These are phyloP conservation scores for Pyrenula massariospora DNA, from an alignment of 495 filamentous ascomycete genomes.

Conservation along the genomic window DNA sequence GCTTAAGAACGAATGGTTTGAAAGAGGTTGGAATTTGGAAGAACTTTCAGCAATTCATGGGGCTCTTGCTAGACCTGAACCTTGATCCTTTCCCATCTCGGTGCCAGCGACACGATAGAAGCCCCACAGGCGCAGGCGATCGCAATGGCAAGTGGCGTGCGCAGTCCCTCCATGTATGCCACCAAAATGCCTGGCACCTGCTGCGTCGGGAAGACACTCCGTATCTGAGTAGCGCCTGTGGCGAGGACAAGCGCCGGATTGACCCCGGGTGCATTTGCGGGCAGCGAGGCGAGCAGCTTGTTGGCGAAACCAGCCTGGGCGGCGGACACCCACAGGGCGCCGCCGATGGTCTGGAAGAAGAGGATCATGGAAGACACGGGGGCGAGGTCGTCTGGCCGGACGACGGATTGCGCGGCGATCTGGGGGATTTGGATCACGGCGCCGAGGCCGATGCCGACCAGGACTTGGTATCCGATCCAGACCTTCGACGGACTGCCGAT, in stretches of 20 bases:
- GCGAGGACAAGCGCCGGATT: conserved; percentile 25
- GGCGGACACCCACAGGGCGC: conserved; percentile 31
- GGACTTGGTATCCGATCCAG: conserved; percentile 29
- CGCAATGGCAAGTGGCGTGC: conserved; percentile 19
- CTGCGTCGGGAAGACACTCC: conserved; percentile 23
- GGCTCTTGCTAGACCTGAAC: no score
- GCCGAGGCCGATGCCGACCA: conserved; percentile 20
- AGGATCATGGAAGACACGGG: conserved; percentile 9
- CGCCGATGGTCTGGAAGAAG: conserved; percentile 27
- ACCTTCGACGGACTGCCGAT: conserved; percentile 9
- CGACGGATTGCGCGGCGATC: conserved; percentile 17
- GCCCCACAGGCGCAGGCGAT: conserved; percentile 10
- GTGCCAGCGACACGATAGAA: conserved; percentile 36
- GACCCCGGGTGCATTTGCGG: conserved; percentile 24
- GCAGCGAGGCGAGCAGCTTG: conserved; percentile 20
- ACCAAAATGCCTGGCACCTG: conserved; percentile 37
- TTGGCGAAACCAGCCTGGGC: conserved; percentile 37
- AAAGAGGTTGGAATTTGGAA: no score
- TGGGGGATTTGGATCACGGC: conserved; percentile 19
- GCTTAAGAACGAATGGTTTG: no score
- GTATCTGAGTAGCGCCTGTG: conserved; percentile 41
- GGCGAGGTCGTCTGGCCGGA: conserved; percentile 10
- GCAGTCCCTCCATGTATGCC: conserved; percentile 48
- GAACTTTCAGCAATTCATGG: no score
- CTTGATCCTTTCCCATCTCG: background rate